A percentile compares a stretch with the other conserved stretches of the same genome.
These are phyloP conservation scores for Vitis amurensis DNA, from an alignment of 164 flowering plant genomes.

Conservation along the genomic window DNA sequence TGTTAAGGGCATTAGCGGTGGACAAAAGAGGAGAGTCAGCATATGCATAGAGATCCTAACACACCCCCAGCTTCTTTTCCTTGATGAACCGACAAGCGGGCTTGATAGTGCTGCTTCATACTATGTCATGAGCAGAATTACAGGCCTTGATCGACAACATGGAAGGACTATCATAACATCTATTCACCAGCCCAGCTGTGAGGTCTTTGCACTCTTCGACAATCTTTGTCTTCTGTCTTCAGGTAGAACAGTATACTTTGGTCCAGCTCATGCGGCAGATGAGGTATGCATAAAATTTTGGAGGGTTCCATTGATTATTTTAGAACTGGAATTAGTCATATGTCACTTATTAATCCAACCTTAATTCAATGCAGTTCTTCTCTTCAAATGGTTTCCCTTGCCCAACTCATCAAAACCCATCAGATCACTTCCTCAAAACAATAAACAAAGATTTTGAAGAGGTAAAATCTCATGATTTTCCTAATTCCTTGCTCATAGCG, in stretches of 20 bases:
- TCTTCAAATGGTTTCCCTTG: slow-evolving; percentile 68
- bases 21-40: slow-evolving; percentile 49
- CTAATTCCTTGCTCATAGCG: too few relatives aligned
- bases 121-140: slow-evolving; percentile 34
- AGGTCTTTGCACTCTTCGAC: slow-evolving; percentile 39
- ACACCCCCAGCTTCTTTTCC: slow-evolving; percentile 31
- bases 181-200: slow-evolving; percentile 42
- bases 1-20: slow-evolving; percentile 42
- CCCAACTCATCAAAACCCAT: slow-evolving; percentile 68
- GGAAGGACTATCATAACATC: slow-evolving; percentile 30
- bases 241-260: slow-evolving; percentile 41
- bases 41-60: slow-evolving; percentile 41
- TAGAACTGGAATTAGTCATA: not conserved
- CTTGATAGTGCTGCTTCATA: slow-evolving; percentile 43
- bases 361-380: slow-evolving; percentile 46
- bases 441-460: slow-evolving; percentile 74
- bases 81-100: slow-evolving; percentile 36
- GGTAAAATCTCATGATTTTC: slow-evolving; percentile 27
- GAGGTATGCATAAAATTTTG: slow-evolving; percentile 17
- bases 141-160: slow-evolving; percentile 5
- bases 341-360: not conserved
- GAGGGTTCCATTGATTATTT: not conserved
- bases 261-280: slow-evolving; percentile 28
- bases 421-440: slow-evolving; percentile 74
- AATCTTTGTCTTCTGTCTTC: slow-evolving; percentile 32